Evolutionary conservation across 176 grass and related monocot genomes (phyloP).

Genomic region (Canna indica): DNA sequence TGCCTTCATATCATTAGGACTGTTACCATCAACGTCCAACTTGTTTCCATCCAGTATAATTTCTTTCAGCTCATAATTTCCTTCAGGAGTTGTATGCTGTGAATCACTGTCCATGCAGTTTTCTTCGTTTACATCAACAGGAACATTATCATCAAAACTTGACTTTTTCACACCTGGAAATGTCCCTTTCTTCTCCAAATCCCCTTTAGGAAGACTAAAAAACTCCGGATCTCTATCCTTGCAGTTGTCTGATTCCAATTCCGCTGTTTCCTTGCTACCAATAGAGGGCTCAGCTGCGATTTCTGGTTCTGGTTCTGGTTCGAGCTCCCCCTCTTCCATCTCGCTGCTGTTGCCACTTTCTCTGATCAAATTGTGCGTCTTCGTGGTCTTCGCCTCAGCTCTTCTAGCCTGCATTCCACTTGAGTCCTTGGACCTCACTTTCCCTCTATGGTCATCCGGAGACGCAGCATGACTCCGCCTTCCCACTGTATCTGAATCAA

Average conservation of each 20-base stretch:
- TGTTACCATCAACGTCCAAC: neutral
- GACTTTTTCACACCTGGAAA: constrained; percentile 3
- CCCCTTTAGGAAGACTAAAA: constrained; percentile 6
- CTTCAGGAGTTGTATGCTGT: neutral
- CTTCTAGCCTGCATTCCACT: constrained; percentile 30
- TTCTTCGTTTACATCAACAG: constrained; percentile 9
- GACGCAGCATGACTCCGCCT: constrained; percentile 22
- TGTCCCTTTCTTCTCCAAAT: constrained; percentile 16
- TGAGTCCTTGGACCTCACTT: constrained; percentile 14
- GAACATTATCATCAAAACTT: neutral
- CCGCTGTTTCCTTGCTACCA: constrained; percentile 17
- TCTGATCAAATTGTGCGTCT: constrained; percentile 31
- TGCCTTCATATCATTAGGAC: neutral
- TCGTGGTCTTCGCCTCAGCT: constrained; percentile 19
- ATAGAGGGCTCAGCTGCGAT: constrained; percentile 6
- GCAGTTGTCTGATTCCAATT: constrained; percentile 12
- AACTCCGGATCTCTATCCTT: constrained; percentile 22
- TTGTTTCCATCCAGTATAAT: constrained; percentile 3
- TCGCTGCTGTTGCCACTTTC: constrained; percentile 29
- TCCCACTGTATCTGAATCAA: constrained; percentile 22
- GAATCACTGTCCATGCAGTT: neutral
- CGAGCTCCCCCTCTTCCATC: constrained; percentile 92
- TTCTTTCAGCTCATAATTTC: constrained; percentile 21
- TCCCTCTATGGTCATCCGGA: constrained; percentile 6
- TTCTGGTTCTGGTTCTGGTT: constrained; percentile 45